A percentile compares a stretch with the other conserved stretches of the same genome.
Evolutionary conservation across 331 rosid species (phyloP).

Genomic region (Stylosanthes scabra): DNA sequence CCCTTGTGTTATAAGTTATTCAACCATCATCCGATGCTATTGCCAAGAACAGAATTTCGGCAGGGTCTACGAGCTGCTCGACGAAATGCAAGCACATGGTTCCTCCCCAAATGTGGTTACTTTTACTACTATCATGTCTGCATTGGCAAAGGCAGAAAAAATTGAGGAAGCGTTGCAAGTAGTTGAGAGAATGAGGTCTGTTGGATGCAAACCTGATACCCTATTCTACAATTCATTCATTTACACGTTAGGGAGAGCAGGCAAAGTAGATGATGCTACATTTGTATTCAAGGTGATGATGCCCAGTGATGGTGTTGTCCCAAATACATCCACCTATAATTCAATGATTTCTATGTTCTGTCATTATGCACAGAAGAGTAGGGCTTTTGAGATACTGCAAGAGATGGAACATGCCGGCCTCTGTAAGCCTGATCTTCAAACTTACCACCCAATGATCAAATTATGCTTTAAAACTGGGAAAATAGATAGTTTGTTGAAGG

Average conservation of each 20-base stretch:
- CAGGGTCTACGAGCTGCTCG: conserved; percentile 70
- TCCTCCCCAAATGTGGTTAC: conserved; percentile 77
- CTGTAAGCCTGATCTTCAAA: conserved; percentile 82
- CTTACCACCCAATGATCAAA: conserved; percentile 86
- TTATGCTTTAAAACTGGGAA: conserved; percentile 66
- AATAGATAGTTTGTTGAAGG: conserved; percentile 48
- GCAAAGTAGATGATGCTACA: conserved; percentile 60
- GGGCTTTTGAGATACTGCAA: conserved; percentile 56
- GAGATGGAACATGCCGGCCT: conserved; percentile 68
- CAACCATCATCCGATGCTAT: conserved; percentile 69
- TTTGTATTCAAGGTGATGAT: conserved; percentile 64
- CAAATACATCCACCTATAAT: conserved; percentile 80
- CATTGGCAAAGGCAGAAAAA: conserved; percentile 62
- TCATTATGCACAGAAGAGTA: conserved; percentile 55
- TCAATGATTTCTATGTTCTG: conserved; percentile 85
- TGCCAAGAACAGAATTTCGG: conserved; percentile 57
- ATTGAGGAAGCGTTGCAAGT: conserved; percentile 72
- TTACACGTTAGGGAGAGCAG: conserved; percentile 75
- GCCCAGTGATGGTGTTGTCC: conserved; percentile 56
- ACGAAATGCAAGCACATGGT: conserved; percentile 78
- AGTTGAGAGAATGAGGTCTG: conserved; percentile 61
- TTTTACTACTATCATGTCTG: conserved; percentile 71
- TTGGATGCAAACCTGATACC: conserved; percentile 70
- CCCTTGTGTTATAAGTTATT: conserved; percentile 84
- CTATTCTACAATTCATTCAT: conserved; percentile 77